Evolutionary conservation across 176 grass and related monocot genomes (phyloP).

Genomic region (Oropetium thomaeum): DNA sequence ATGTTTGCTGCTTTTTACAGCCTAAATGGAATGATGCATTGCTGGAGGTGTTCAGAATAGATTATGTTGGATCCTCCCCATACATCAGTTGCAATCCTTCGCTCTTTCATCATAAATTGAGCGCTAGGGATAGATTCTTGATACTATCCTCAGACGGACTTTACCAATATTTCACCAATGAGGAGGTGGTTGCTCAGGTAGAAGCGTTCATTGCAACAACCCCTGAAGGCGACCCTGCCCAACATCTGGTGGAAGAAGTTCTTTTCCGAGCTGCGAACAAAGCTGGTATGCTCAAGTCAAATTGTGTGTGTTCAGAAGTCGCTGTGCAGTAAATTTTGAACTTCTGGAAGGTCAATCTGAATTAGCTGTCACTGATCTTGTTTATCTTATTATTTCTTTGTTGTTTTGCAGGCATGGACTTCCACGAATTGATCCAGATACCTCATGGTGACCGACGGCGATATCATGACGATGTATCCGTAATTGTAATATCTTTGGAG

Average conservation of each 20-base stretch:
- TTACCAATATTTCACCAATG: conserved; percentile 97
- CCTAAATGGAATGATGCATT: conserved; percentile 92
- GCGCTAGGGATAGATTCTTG: conserved; percentile 76
- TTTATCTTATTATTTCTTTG: conserved; percentile 20
- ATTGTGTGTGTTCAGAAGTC: neutral
- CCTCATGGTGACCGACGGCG: conserved; percentile 82
- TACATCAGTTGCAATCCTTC: conserved; percentile 92
- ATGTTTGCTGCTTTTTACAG: conserved; percentile 43
- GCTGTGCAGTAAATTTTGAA: conserved; percentile 26
- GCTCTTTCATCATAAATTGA: conserved; percentile 70
- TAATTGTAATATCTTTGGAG: conserved; percentile 94
- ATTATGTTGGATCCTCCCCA: conserved; percentile 69
- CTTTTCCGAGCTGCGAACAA: conserved; percentile 90
- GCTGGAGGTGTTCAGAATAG: conserved; percentile 93
- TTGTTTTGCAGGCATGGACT: conserved; percentile 84
- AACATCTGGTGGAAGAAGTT: conserved; percentile 90
- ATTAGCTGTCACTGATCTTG: neutral
- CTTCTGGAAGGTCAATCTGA: conserved; percentile 29
- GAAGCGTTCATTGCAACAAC: conserved; percentile 86
- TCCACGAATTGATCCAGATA: conserved; percentile 89
- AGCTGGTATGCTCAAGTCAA: conserved; percentile 63
- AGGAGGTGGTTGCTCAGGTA: conserved; percentile 77
- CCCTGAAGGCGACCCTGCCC: conserved; percentile 91
- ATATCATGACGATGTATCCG: conserved; percentile 88
- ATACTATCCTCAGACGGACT: conserved; percentile 95